Evolutionary conservation across 768 basidiomycete genomes (phyloP), one percentile per base, ranked within the genome.

Genomic region (Ramaria rubella): DNA sequence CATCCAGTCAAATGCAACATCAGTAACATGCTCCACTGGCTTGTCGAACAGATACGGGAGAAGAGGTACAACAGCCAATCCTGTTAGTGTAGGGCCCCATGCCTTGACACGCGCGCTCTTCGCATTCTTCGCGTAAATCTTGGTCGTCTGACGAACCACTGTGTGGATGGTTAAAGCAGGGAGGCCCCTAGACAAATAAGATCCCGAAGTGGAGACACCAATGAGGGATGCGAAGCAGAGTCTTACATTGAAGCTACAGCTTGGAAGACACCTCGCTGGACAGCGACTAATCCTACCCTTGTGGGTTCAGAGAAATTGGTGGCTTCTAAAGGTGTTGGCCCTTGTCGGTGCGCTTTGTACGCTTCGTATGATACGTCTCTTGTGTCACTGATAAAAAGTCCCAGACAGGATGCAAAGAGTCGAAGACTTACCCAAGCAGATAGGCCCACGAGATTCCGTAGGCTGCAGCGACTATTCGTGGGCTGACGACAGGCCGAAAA

Each of bases 151-250:
- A 27, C 78, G 80, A 45, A 92, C 90, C 5, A 86, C 80, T 1
- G 86, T 87, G 66, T 93, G 90, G 54, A 93, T 91, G 1, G 90
- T 93, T 57, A 93, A 77, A 0, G 89, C 89, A 1, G 89, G 88
- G 19, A 90, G 77, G 4, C 83, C 87, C 87, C 87, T 90, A 61
- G 23, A 42, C 40, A 17, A 52, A 23, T 36, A 44, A 15, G 27
- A 24, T 24, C 17, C 6, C 27, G 23, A 40, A 19, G 24, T 21
- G 26, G 43, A 19, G 1, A 19, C 27, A 21, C 43, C 1, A 2
- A 2, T 38, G 59, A 6, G n/a, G 12, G 27, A 52, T 5, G 51
- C 43, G 58, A 54, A 27, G 54, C 61, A 44, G 55, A 56, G 46
- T 72, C 82, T 48, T 67, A 86, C 87, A 91, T 90, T 38, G 87